Conservation (phyloP, 768 basidiomycete species). For the Trametes sanguinea region DNA sequence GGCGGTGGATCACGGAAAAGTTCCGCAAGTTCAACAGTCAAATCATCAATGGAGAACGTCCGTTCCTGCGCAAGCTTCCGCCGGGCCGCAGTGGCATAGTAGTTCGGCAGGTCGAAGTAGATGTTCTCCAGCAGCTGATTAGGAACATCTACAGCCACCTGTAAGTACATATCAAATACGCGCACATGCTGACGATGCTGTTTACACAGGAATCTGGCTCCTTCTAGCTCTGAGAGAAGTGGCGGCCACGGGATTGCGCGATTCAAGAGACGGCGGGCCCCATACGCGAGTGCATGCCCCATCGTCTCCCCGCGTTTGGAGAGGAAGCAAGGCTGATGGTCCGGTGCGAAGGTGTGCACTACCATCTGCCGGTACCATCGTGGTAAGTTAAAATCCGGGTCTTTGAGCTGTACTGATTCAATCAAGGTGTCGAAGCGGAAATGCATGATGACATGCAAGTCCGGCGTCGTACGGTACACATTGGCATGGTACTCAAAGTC, state of each 20-base stretch:
- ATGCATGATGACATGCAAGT: slow-evolving; percentile 11
- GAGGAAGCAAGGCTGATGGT: background rate
- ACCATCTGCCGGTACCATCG: slow-evolving; percentile 10
- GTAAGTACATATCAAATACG: background rate
- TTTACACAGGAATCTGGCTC: background rate
- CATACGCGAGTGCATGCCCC: background rate
- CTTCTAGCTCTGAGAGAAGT: background rate
- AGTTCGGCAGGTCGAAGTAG: slow-evolving; percentile 11
- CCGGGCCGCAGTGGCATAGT: background rate
- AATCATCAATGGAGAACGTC: background rate
- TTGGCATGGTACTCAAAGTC: background rate
- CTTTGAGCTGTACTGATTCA: background rate
- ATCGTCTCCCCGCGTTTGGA: background rate
- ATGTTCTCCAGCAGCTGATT: background rate
- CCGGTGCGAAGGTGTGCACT: background rate
- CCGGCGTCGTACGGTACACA: background rate
- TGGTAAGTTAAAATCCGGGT: slow-evolving; percentile 6
- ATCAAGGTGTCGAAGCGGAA: slow-evolving; percentile 8
- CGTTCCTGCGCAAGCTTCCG: background rate
- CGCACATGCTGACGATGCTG: background rate
- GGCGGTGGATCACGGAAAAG: background rate
- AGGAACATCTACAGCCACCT: background rate
- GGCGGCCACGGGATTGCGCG: background rate
- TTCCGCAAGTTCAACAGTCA: background rate
- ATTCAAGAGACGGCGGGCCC: background rate